Base-by-base conservation (phyloP, 371 early-diverging fungal species). In the Syncephalastrum monosporum region DNA sequence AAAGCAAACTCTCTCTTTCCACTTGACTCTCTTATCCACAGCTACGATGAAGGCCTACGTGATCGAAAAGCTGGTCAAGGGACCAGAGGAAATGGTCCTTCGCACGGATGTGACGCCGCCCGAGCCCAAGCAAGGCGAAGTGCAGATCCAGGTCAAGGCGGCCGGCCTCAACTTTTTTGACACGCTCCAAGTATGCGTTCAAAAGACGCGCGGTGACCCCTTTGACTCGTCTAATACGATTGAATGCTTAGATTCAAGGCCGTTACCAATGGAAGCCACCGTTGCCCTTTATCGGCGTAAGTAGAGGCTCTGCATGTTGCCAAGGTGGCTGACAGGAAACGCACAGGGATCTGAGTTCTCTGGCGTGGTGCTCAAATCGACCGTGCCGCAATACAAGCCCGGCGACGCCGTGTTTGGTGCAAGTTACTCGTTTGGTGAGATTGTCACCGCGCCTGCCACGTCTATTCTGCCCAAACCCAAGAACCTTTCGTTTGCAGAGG, bases 131-230 rank as follows among this genome's bases (percentile, higher is more conserved):
- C 68, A 75, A 25, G 77, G 71, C 29, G 82, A 91, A 49, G 57
- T 91, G 7, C 80, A 89, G 24, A 75, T 92, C 6, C 74, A 83
- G 46, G 77, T 91, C 46, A 82, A 84, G 53, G 88, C 92, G 0
- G 77, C 71, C 5, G 91, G 90, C n/a, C 72, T 86, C 56, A 91
- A 91, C 72, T 93, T 88, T 63, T 90, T 87, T 59, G 93, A 93
- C 60, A 88, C 88, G 49, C 79, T 92, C 16, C 78, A 86, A 83
- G 86, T 88, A 73, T 50, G 42, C 42, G 8, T 8, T 33, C 12
- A 33, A 8, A 33, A 33, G 10, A 33, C 38, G 38, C 38, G 4
- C 38, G 12, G 6, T 33, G 38, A 21, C 21, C 38, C 23, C n/a
- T 43, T 21, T 47, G n/a, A 21, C 33, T 21, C 21, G 13, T 38